Base-by-base conservation (phyloP, 306 rosid genomes). In the Citrullus mucosospermus region DNA sequence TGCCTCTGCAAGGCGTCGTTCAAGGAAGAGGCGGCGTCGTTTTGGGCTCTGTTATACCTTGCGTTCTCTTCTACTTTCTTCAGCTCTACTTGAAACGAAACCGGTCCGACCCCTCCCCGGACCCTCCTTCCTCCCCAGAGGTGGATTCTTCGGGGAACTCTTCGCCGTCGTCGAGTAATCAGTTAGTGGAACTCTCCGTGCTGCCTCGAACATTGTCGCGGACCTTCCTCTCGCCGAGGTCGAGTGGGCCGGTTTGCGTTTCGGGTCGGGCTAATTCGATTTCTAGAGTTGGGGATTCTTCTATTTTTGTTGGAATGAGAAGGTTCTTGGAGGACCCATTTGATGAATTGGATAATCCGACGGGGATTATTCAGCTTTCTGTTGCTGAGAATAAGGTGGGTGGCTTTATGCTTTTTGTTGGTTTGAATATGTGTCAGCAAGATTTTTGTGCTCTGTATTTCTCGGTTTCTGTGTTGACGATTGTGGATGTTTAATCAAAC, bases 1-100 rank as follows among this genome's bases (percentile, higher is more conserved):
- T 95, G 32, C 99, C 99, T 69, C 84, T 95, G 22, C 97, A 92
- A 72, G 97, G 93, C 32, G 90, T 95, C 13, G 99, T 91, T 14
- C 97, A 95, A 82, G 99, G 99, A 43, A 80, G 88, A 48, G 97
- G 97, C 3, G 99, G 98, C 14, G 89, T 95, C 39, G 86, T 95
- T 18, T 86, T 83, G 77, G 99, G 99, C 85, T 92, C 99, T 0
- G 87, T 91, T 34, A 91, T 95, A 61, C 99, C 99, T 12, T 95
- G 99, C 68, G 99, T 92, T 6, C 96, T 95, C 60, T 95, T 91
- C 80, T 95, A 92, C 74, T 86, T 91, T 78, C 86, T 95, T 30
- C 99, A 92, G 57, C 90, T 95, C 39, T 95, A 80, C 82, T 82
- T 95, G 62, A 95, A 86, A 82, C 83, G 82, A 7, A 83, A 83